Evolutionary conservation across 768 basidiomycete species (phyloP).

Genomic region (Lactarius tabidus): DNA sequence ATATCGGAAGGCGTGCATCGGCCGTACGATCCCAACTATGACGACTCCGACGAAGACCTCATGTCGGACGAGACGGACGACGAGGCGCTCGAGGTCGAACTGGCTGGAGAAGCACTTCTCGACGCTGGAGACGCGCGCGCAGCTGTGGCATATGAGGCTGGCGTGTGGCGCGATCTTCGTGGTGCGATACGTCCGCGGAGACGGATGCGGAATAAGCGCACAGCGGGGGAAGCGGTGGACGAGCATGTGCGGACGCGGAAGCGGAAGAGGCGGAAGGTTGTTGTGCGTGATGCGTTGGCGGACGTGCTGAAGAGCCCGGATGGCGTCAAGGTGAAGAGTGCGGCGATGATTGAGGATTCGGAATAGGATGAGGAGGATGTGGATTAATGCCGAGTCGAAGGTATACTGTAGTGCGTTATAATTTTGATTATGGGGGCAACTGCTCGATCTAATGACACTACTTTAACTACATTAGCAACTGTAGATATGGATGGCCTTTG

Average conservation of each 20-base stretch:
- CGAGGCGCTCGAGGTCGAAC: slow-evolving; percentile 36
- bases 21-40: background rate
- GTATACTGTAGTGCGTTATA: background rate
- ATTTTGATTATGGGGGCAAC: background rate
- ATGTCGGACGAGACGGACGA: slow-evolving; percentile 37
- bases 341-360: slow-evolving; percentile 19
- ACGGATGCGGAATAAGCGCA: background rate
- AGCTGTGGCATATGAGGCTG: slow-evolving; percentile 37
- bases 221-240: background rate
- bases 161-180: slow-evolving; percentile 36
- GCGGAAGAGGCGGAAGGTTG: slow-evolving; percentile 8
- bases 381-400: background rate
- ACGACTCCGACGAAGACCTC: slow-evolving; percentile 16
- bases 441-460: background rate
- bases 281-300: background rate
- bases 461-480: background rate
- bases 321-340: slow-evolving; percentile 20
- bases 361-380: slow-evolving; percentile 5
- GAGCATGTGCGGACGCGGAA: no score
- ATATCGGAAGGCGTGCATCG: background rate
- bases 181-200: background rate
- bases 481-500: background rate
- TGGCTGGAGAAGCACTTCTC: slow-evolving; percentile 41
- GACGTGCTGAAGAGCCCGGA: slow-evolving; percentile 6
- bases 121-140: slow-evolving; percentile 37